Evolutionary conservation across 2,329 filamentous ascomycete species (phyloP).

Genomic region (Dactylellina haptotyla): DNA sequence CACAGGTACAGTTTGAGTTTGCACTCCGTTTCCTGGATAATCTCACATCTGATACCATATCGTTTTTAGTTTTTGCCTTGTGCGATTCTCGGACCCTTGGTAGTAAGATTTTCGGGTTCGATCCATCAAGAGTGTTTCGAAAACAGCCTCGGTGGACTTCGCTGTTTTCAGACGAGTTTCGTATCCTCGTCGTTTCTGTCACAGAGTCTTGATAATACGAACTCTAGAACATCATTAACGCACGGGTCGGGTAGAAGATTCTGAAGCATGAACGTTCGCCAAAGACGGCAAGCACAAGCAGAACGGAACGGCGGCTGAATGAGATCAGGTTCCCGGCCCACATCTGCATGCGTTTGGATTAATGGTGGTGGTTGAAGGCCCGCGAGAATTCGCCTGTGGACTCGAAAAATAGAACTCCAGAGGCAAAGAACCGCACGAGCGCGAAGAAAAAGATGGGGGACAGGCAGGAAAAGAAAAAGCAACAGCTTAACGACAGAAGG

Average conservation of each 20-base stretch:
- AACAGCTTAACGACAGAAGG: conserved; percentile 31
- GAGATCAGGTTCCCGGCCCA: conserved; percentile 47
- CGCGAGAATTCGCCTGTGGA: conserved; percentile 20
- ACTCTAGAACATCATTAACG: conserved; percentile 14
- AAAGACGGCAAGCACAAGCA: conserved; percentile 52
- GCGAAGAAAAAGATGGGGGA: background rate
- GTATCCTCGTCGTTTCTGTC: conserved; percentile 32
- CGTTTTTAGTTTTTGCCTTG: background rate
- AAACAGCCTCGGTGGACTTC: conserved; percentile 16
- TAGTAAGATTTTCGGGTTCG: background rate
- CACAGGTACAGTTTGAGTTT: too few species aligned
- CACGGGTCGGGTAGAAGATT: conserved; percentile 44
- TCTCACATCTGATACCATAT: conserved; percentile 40
- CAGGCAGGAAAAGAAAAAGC: conserved; percentile 12
- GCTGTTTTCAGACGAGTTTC: conserved; percentile 47
- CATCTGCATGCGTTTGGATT: conserved; percentile 20
- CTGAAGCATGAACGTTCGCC: conserved; percentile 42
- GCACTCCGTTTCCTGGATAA: conserved; percentile 44
- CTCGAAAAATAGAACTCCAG: too few species aligned
- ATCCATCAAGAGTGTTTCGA: conserved; percentile 6
- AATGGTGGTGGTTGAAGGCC: conserved; percentile 2
- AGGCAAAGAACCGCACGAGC: background rate
- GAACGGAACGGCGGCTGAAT: conserved; percentile 50
- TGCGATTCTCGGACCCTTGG: background rate
- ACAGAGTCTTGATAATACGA: conserved; percentile 21